Evolutionary conservation across 345 rosid species (phyloP), one percentile per base, ranked within the genome.

Genomic region (Hibiscus trionum): DNA sequence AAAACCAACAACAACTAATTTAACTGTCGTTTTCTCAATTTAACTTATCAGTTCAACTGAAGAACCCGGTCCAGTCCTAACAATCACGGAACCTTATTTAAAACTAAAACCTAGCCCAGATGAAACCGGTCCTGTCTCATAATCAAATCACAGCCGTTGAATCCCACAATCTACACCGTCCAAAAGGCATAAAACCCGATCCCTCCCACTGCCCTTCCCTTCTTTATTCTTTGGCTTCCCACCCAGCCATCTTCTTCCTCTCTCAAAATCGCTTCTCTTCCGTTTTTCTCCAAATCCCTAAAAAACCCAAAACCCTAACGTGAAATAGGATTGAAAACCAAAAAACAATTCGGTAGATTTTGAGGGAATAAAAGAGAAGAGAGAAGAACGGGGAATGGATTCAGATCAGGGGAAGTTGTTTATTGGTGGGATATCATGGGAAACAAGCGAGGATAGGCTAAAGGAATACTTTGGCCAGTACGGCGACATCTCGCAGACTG

Each of bases 371-470:
- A 21, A 56, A 21, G 11, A 50, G 42, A 50, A 68, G 60, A 49
- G 71, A 29, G 42, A 8, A 4, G 16, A 69, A 69, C 27, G 62
- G 72, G 42, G 52, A 46, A 83, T 93, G 94, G 91, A 91, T 73
- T 89, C 96, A 52, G 96, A 94, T 90, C 94, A 84, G 74, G 97
- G 96, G 57, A 86, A 90, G 90, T 87, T 93, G 2, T 91, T 93
- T 78, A 85, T 93, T 70, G 97, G 98, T 29, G 98, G 98, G 78
- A 90, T 93, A 71, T 93, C 98, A 39, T 91, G 97, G 98, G 98
- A 93, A 73, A 93, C 97, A 0, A 76, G 75, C 66, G 97, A 93
- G 82, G 91, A 89, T 17, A 83, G 76, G 75, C 85, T 93, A 56
- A 80, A 69, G 24, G 96, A 91, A 47, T 84, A 93, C 80, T 93